These are phyloP conservation scores for Dimocarpus longan DNA, from an alignment of 345 rosid genomes.

Conservation along the genomic window DNA sequence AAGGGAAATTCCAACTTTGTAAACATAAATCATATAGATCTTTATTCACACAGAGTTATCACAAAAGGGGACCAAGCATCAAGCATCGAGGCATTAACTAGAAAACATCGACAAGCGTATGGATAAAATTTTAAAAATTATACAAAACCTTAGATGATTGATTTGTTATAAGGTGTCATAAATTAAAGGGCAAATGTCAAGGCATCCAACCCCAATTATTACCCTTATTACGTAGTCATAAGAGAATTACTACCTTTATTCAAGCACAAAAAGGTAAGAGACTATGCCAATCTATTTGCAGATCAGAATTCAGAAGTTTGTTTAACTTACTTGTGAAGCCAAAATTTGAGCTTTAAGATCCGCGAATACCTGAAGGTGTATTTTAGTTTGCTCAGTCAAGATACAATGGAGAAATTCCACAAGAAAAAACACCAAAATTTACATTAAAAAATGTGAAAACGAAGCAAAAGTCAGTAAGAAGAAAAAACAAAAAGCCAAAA, in stretches of 20 bases:
- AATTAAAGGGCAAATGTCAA: not conserved
- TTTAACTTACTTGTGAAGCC: slow-evolving; percentile 74
- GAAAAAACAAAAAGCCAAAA: not conserved
- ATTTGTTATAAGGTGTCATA: no score
- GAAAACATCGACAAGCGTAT: no score
- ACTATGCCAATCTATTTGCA: not conserved
- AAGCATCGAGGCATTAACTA: no score
- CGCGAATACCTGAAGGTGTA: slow-evolving; percentile 70
- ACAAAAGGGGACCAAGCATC: no score
- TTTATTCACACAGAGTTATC: no score
- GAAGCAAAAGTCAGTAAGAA: not conserved
- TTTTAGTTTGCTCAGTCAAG: slow-evolving; percentile 9
- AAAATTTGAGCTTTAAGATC: slow-evolving; percentile 90
- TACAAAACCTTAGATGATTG: not conserved
- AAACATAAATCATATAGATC: no score
- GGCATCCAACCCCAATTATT: no score
- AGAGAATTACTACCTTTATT: not conserved
- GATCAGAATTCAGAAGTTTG: not conserved
- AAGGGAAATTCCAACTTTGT: no score
- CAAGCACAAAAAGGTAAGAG: not conserved
- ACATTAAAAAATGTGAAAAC: not conserved
- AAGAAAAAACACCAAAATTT: not conserved
- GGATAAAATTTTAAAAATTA: no score
- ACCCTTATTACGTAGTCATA: no score
- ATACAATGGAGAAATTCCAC: not conserved